These are phyloP conservation scores for Nepenthes mirabilis DNA, from an alignment of 148 eudicot species.

Conservation along the genomic window DNA sequence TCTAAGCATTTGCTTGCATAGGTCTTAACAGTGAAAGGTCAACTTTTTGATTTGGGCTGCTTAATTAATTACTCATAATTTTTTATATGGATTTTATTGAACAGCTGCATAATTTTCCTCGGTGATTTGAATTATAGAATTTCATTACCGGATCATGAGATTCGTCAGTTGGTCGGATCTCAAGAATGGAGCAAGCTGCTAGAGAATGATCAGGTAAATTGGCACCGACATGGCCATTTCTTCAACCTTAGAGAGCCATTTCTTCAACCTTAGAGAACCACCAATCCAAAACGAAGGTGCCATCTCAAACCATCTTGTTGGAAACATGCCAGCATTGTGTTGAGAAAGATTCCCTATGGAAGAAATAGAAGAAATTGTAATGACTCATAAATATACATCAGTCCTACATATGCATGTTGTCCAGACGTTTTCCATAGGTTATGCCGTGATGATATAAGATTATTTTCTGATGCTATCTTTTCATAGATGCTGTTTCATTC, in stretches of 20 bases:
- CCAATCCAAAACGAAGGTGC: too few species aligned
- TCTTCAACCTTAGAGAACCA: too few species aligned
- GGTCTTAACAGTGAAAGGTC: not conserved
- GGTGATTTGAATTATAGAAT: not conserved
- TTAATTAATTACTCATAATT: not conserved
- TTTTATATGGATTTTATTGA: not conserved
- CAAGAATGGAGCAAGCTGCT: not conserved
- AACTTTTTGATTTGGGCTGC: not conserved
- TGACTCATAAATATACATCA: too few species aligned
- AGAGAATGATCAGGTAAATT: not conserved
- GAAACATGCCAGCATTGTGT: too few species aligned
- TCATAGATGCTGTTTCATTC: not conserved
- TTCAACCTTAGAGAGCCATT: too few species aligned
- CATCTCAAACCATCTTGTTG: too few species aligned
- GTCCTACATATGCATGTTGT: too few species aligned
- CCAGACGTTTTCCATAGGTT: not conserved
- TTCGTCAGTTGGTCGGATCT: not conserved
- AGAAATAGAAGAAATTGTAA: too few species aligned
- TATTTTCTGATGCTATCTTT: not conserved
- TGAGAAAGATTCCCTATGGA: too few species aligned
- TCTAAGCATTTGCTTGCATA: too few species aligned
- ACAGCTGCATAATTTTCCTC: not conserved
- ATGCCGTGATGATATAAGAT: not conserved
- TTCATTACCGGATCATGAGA: not conserved
- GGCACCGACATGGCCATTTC: not conserved